Evolutionary conservation across 257 asterid genomes (phyloP).

Genomic region (Paulownia fortunei): DNA sequence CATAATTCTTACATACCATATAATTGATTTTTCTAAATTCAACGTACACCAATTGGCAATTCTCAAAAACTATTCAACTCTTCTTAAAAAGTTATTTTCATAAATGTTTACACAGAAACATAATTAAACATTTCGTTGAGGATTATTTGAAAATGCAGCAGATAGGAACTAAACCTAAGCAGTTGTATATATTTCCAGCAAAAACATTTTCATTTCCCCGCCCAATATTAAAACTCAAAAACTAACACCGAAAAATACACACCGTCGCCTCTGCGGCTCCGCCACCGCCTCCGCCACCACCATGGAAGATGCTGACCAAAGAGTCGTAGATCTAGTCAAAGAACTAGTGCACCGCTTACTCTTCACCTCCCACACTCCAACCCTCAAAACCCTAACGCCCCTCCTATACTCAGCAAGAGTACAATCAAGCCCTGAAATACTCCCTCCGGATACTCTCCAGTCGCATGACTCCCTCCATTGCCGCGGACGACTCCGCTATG

Average conservation of each 20-base stretch:
- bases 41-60: too few relatives aligned
- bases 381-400: slow-evolving; percentile 52
- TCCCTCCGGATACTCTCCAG: slow-evolving; percentile 89
- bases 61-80: too few relatives aligned
- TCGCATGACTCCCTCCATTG: slow-evolving; percentile 84
- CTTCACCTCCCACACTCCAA: slow-evolving; percentile 41
- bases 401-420: slow-evolving; percentile 46
- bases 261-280: slow-evolving; percentile 37
- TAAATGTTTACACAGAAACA: too few relatives aligned
- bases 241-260: slow-evolving; percentile 22
- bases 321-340: slow-evolving; percentile 80
- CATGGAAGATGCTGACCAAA: slow-evolving; percentile 71
- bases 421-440: slow-evolving; percentile 76
- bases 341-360: slow-evolving; percentile 90
- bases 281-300: slow-evolving; percentile 31
- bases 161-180: background rate
- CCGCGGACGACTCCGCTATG: slow-evolving; percentile 74
- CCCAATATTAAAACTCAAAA: slow-evolving; percentile 51
- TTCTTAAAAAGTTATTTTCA: too few relatives aligned
- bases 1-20: too few relatives aligned
- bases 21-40: too few relatives aligned
- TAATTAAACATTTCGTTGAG: too few relatives aligned
- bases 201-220: slow-evolving; percentile 52
- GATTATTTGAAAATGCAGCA: background rate
- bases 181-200: slow-evolving; percentile 5